A percentile compares a stretch with the other conserved stretches of the same genome.
Evolutionary conservation across 2,329 filamentous ascomycete genomes (phyloP).

Genomic region (Tolypocladium cylindrosporum): DNA sequence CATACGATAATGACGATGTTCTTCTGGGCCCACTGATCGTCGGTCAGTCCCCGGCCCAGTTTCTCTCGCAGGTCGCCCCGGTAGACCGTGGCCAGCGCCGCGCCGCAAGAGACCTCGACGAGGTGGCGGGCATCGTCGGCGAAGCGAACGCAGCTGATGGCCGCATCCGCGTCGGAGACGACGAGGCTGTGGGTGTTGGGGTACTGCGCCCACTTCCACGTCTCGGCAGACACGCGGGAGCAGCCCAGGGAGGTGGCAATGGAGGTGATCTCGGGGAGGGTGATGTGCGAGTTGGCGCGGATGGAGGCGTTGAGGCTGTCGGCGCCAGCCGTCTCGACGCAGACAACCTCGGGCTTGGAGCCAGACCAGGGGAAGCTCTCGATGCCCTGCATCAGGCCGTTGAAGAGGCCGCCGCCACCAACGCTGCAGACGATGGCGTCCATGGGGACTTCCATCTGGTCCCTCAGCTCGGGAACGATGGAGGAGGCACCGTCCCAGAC

Average conservation of each 20-base stretch:
- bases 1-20: conserved; percentile 81
- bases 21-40: conserved; percentile 51
- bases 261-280: conserved; percentile 61
- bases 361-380: conserved; percentile 30
- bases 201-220: conserved; percentile 53
- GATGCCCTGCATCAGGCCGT: conserved; percentile 63
- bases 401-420: conserved; percentile 72
- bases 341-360: conserved; percentile 45
- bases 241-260: conserved; percentile 67
- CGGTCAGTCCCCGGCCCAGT: conserved; percentile 40
- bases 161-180: conserved; percentile 55
- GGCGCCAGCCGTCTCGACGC: conserved; percentile 67
- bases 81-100: conserved; percentile 62
- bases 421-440: conserved; percentile 69
- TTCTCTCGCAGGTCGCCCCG: conserved; percentile 50
- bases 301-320: conserved; percentile 59
- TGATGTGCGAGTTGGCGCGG: conserved; percentile 43
- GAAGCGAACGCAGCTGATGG: conserved; percentile 64
- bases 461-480: conserved; percentile 41
- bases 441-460: conserved; percentile 35
- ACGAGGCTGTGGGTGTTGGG: conserved; percentile 27
- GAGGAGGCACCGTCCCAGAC: conserved; percentile 58
- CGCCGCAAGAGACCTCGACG: conserved; percentile 79
- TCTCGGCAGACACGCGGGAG: conserved; percentile 55
- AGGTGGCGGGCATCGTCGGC: conserved; percentile 74